Base-by-base conservation (phyloP, 139 green algal species). In the Pseudopediastrum boryanum region DNA sequence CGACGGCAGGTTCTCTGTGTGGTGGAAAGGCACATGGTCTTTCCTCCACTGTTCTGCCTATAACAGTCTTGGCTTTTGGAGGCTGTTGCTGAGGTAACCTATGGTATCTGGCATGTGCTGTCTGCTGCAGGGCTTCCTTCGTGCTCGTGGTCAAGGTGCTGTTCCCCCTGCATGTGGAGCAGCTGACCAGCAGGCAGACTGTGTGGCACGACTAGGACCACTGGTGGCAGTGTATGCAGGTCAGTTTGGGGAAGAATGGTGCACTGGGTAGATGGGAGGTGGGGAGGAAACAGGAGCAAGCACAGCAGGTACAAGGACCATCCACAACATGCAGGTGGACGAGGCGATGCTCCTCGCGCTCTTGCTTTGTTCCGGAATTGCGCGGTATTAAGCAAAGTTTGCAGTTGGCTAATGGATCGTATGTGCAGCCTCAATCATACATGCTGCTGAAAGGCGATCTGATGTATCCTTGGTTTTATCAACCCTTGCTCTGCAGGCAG, bases 181-280 rank as follows among this genome's bases (percentile, higher is more conserved):
- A 3, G 51, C 80, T 2, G 88, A 92, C 64, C 71, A 82, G 2
- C 88, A 92, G 64, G 88, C 86, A 39, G 84, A 87, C 74, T 86
- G 72, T 71, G 76, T 90, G 8, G 81, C 86, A 0, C 79, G 86
- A 16, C 80, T 90, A 13, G 77, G 86, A 0, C 84, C 86, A 7
- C 72, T 92, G 51, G 77, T 87, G 21, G 80, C 84, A 2, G 68
- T 78, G 23, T 86, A 84, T 44, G 75, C 54, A 1, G 78, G 81
- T 23, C 62, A 4, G 1, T 12, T 29, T n/a, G n/a, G n/a, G n/a
- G n/a, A n/a, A n/a, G n/a, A n/a, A n/a, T n/a, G n/a, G n/a, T n/a
- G n/a, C n/a, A n/a, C n/a, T n/a, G n/a, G n/a, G n/a, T n/a, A n/a
- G n/a, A n/a, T n/a, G n/a, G n/a, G n/a, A n/a, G n/a, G n/a, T n/a